These are phyloP conservation scores for Lentinula aciculospora DNA, from an alignment of 768 basidiomycete species.

Conservation along the genomic window DNA sequence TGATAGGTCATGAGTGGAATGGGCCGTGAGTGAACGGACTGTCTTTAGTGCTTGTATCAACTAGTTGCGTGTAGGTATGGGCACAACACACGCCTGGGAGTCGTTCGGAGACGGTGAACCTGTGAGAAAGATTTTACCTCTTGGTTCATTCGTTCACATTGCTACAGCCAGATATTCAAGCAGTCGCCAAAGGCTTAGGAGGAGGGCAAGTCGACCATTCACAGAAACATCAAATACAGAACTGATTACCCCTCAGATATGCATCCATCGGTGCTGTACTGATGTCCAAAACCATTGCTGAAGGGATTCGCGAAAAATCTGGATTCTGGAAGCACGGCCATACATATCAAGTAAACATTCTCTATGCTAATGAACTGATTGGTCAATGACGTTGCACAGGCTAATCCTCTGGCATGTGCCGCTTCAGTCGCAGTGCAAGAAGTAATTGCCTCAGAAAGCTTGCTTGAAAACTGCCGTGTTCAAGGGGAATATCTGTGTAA, in stretches of 20 bases:
- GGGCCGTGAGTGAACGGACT: slow-evolving; percentile 57
- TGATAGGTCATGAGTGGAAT: slow-evolving; percentile 78
- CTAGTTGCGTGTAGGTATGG: slow-evolving; percentile 61
- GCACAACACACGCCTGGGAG: slow-evolving; percentile 83
- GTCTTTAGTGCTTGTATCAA: neutral
- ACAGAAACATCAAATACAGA: neutral
- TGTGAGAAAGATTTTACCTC: slow-evolving; percentile 20
- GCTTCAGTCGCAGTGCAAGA: slow-evolving; percentile 79
- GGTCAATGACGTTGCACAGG: slow-evolving; percentile 28
- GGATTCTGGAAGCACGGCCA: slow-evolving; percentile 83
- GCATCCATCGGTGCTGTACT: slow-evolving; percentile 79
- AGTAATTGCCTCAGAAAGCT: slow-evolving; percentile 61
- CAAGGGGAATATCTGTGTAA: slow-evolving; percentile 40
- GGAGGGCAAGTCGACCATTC: slow-evolving; percentile 55
- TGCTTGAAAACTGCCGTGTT: slow-evolving; percentile 57
- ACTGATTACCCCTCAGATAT: slow-evolving; percentile 42
- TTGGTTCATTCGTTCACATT: neutral
- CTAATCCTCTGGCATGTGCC: slow-evolving; percentile 70
- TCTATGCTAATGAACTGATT: neutral
- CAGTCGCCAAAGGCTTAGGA: slow-evolving; percentile 85
- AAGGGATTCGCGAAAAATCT: slow-evolving; percentile 61
- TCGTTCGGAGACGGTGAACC: slow-evolving; percentile 70
- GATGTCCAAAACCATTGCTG: slow-evolving; percentile 64
- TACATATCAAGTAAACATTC: slow-evolving; percentile 62
- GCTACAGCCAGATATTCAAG: slow-evolving; percentile 74